Evolutionary conservation across 768 basidiomycete genomes (phyloP).

Genomic region (Nidularia pulvinata): DNA sequence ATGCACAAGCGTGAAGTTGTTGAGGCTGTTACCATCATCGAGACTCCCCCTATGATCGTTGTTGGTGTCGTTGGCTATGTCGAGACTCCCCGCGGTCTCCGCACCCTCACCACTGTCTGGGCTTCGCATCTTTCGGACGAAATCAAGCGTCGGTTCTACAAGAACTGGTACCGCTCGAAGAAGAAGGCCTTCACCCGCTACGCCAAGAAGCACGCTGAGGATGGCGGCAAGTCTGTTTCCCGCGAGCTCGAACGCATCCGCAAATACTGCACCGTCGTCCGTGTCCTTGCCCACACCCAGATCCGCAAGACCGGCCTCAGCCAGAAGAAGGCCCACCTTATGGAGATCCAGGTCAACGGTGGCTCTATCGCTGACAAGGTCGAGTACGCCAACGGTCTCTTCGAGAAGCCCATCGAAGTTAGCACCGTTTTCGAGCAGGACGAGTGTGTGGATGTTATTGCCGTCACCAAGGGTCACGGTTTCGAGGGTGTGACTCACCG

Average conservation of each 20-base stretch:
- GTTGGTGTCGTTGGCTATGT: slow-evolving; percentile 99
- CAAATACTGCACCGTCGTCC: slow-evolving; percentile 99
- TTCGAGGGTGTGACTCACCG: slow-evolving; percentile 99
- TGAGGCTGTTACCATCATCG: slow-evolving; percentile 94
- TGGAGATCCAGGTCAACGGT: slow-evolving; percentile 99
- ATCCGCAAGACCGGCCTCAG: slow-evolving; percentile 96
- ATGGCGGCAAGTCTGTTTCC: slow-evolving; percentile 86
- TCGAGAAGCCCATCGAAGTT: slow-evolving; percentile 96
- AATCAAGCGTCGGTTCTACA: slow-evolving; percentile 99
- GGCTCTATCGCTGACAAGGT: slow-evolving; percentile 97
- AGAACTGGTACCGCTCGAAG: slow-evolving; percentile 99
- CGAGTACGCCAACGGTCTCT: slow-evolving; percentile 89
- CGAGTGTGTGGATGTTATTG: slow-evolving; percentile 95
- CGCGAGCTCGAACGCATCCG: slow-evolving; percentile 99
- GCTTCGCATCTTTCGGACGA: slow-evolving; percentile 98
- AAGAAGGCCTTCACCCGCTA: slow-evolving; percentile 99
- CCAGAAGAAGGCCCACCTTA: slow-evolving; percentile 99
- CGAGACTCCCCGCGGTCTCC: slow-evolving; percentile 98
- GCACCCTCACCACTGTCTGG: slow-evolving; percentile 98
- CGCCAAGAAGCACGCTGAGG: slow-evolving; percentile 98
- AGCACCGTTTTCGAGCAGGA: slow-evolving; percentile 91
- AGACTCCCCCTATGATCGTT: slow-evolving; percentile 96
- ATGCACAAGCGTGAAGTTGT: slow-evolving; percentile 99
- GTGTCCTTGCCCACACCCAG: slow-evolving; percentile 99
- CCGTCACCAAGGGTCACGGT: slow-evolving; percentile 99